Evolutionary conservation across 768 basidiomycete species (phyloP), one percentile per base, ranked within the genome.

Genomic region (Strobilomyces dryophilus): DNA sequence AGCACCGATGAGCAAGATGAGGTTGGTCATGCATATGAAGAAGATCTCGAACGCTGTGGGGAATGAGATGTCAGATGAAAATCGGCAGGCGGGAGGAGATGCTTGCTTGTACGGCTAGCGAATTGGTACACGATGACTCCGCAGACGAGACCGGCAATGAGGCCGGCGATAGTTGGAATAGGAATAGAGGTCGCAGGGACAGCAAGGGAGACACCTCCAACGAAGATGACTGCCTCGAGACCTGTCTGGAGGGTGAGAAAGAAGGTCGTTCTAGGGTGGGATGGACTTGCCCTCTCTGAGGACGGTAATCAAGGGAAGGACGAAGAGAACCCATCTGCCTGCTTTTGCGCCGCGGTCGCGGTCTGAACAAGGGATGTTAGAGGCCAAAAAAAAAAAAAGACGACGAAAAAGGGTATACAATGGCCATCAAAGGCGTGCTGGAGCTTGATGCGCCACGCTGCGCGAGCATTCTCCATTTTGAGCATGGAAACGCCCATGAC

Each of bases 401-500:
- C 31, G 39, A 26, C 3, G n/a, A 44, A 34, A 12, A 20, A 2
- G n/a, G 4, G 62, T 78, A 36, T 55, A 83, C 85, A 58, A 52
- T 79, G 70, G 15, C 75, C 79, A 21, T 77, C 73, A 72, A 98
- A 97, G 1, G 94, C 89, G 12, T 74, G 76, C 51, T 84, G 77
- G 45, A 98, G 83, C 75, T 95, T 97, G 64, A 91, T 71, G 59
- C 91, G 82, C 95, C 95, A 99, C 70, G 91, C 93, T n/a, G 87
- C 80, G 67, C 92, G 89, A 11, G 95, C 88, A 63, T 87, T 79
- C 69, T 98, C 95, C 81, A 99, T 85, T 66, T 91, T 93, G 55
- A 99, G 82, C 89, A 98, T 95, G 34, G 88, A 87, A 36, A 98
- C 64, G 3, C 92, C 94, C 92, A 98, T 95, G 65, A 87, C 76